Evolutionary conservation across 2,329 filamentous ascomycete species (phyloP).

Genomic region (Pyrenochaeta sp.): DNA sequence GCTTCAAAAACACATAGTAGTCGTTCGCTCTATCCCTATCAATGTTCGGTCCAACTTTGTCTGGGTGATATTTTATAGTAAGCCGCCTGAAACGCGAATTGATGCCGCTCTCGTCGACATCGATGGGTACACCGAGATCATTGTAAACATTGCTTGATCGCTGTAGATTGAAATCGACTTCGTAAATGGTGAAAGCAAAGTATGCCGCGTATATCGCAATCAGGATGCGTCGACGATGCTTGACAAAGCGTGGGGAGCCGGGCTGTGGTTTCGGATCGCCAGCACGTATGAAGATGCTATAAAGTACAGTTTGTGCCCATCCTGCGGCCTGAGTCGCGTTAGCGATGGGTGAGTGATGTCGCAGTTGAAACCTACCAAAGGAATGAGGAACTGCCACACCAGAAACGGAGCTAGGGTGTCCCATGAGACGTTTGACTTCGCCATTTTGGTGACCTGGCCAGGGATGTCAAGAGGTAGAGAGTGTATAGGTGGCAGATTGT

Average conservation of each 20-base stretch:
- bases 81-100: constrained; percentile 82
- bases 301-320: constrained; percentile 78
- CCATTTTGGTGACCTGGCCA: constrained; percentile 29
- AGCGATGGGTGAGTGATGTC: constrained; percentile 7
- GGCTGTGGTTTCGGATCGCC: constrained; percentile 80
- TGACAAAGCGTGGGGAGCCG: constrained; percentile 71
- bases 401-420: constrained; percentile 43
- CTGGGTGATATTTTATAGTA: constrained; percentile 76
- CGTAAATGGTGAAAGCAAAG: constrained; percentile 90
- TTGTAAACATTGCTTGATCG: constrained; percentile 79
- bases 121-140: constrained; percentile 73
- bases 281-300: constrained; percentile 86
- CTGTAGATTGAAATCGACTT: constrained; percentile 83
- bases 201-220: constrained; percentile 84
- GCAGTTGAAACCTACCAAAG: constrained; percentile 25
- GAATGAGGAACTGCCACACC: constrained; percentile 48
- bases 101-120: constrained; percentile 77
- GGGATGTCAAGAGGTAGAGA: constrained; percentile 1
- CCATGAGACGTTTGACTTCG: constrained; percentile 33
- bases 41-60: constrained; percentile 68
- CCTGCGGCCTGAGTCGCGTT: constrained; percentile 38
- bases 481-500: neutral
- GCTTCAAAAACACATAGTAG: constrained; percentile 83
- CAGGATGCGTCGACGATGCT: constrained; percentile 83
- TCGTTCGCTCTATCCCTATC: constrained; percentile 44